A percentile compares a stretch with the other conserved stretches of the same genome.
These are phyloP conservation scores for Phellopilus nigrolimitatus DNA, from an alignment of 1,284 basidiomycete species.

Conservation along the genomic window DNA sequence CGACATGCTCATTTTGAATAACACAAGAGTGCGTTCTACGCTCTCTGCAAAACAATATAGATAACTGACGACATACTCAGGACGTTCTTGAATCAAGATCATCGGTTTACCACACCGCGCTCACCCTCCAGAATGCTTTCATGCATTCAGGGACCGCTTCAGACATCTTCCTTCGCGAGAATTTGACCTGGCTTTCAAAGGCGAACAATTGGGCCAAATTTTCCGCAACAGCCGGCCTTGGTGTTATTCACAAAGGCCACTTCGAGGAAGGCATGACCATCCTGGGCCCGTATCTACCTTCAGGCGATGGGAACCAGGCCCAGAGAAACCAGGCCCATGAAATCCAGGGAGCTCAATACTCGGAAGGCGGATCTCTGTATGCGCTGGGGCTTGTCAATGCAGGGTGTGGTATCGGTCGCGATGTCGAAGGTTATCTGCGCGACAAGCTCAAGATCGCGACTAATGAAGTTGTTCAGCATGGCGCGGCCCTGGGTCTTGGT, in stretches of 20 bases:
- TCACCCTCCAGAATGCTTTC: slow-evolving; percentile 94
- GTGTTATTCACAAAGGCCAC: slow-evolving; percentile 95
- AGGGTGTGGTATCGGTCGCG: slow-evolving; percentile 69
- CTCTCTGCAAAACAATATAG: background rate
- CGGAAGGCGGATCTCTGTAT: slow-evolving; percentile 90
- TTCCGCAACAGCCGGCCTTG: slow-evolving; percentile 90
- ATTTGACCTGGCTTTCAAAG: slow-evolving; percentile 90
- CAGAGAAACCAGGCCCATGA: slow-evolving; percentile 20
- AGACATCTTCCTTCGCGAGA: slow-evolving; percentile 87
- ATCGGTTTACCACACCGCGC: slow-evolving; percentile 93
- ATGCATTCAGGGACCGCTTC: slow-evolving; percentile 95
- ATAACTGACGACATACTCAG: slow-evolving; percentile 34
- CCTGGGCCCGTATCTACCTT: slow-evolving; percentile 90
- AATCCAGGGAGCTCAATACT: slow-evolving; percentile 76
- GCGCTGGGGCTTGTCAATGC: slow-evolving; percentile 94
- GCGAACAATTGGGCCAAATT: slow-evolving; percentile 98
- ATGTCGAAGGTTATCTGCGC: slow-evolving; percentile 70
- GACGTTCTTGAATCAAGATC: slow-evolving; percentile 90
- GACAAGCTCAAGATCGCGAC: slow-evolving; percentile 70
- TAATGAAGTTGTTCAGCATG: slow-evolving; percentile 88
- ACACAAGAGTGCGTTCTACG: slow-evolving; percentile 65
- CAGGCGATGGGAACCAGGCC: slow-evolving; percentile 45
- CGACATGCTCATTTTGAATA: slow-evolving; percentile 86
- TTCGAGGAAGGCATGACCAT: slow-evolving; percentile 90
- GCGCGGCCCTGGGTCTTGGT: slow-evolving; percentile 90